Percentiles rank a stretch among this genome's conserved stretches.
Conservation (phyloP, 169 alveolate genomes). For the Perkinsus chesapeaki region DNA sequence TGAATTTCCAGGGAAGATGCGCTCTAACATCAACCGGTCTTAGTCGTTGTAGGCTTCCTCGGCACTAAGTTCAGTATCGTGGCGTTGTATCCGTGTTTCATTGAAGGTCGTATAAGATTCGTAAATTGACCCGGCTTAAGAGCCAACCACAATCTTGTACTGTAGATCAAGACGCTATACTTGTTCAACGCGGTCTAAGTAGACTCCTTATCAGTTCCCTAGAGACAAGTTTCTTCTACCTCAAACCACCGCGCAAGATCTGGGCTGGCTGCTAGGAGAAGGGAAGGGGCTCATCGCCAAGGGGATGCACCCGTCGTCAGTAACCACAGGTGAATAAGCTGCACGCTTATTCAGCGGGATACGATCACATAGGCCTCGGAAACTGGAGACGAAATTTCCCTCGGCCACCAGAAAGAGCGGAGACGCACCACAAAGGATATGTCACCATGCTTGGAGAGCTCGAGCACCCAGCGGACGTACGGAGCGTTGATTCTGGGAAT, state of each 20-base stretch:
- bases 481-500: background rate
- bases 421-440: background rate
- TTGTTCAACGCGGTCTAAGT: background rate
- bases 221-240: background rate
- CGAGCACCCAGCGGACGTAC: background rate
- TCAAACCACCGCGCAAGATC: background rate
- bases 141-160: background rate
- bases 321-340: background rate
- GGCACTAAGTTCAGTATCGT: too few species aligned
- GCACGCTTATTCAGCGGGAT: background rate
- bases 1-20: too few species aligned
- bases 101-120: too few species aligned
- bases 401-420: background rate
- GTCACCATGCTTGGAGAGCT: background rate
- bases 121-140: background rate
- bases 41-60: too few species aligned
- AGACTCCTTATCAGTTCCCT: background rate
- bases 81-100: too few species aligned
- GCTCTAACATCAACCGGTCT: too few species aligned
- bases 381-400: background rate
- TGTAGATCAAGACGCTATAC: background rate
- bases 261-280: background rate
- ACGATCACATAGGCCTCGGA: background rate
- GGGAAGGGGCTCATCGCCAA: background rate
- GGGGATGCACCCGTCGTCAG: background rate